Conservation (phyloP, 768 basidiomycete genomes). For the Epithele typhae region DNA sequence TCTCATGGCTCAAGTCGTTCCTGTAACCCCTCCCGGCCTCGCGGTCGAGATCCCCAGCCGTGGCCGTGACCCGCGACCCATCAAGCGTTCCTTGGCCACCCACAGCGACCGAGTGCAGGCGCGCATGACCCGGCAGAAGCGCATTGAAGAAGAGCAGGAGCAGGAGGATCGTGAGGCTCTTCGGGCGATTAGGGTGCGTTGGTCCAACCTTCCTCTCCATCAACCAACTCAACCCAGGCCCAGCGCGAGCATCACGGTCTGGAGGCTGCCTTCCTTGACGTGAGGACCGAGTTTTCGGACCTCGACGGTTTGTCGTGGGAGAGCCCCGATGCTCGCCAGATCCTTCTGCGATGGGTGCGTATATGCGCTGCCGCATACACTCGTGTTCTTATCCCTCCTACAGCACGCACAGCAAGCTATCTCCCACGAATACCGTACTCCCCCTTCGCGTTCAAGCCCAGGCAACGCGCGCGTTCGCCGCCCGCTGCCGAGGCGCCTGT, state of each 20-base stretch:
- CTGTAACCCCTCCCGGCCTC: too few relatives aligned
- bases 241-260: neutral
- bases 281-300: constrained; percentile 5
- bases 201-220: neutral
- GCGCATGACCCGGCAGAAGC: neutral
- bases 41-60: too few relatives aligned
- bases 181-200: neutral
- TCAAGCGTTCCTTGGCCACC: too few relatives aligned
- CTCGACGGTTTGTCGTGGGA: constrained; percentile 9
- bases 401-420: neutral
- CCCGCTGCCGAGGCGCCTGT: too few relatives aligned
- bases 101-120: neutral
- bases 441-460: too few relatives aligned
- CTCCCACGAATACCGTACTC: too few relatives aligned
- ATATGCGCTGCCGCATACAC: neutral
- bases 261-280: neutral
- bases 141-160: neutral
- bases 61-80: too few relatives aligned
- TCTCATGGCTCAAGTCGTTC: too few relatives aligned
- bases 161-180: neutral
- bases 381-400: neutral
- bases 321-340: neutral
- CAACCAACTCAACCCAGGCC: too few relatives aligned
- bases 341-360: constrained; percentile 3
- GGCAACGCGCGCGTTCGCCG: too few relatives aligned